These are phyloP conservation scores for Calcarisporium arbuscula DNA, from an alignment of 2,329 filamentous ascomycete genomes.

Conservation along the genomic window DNA sequence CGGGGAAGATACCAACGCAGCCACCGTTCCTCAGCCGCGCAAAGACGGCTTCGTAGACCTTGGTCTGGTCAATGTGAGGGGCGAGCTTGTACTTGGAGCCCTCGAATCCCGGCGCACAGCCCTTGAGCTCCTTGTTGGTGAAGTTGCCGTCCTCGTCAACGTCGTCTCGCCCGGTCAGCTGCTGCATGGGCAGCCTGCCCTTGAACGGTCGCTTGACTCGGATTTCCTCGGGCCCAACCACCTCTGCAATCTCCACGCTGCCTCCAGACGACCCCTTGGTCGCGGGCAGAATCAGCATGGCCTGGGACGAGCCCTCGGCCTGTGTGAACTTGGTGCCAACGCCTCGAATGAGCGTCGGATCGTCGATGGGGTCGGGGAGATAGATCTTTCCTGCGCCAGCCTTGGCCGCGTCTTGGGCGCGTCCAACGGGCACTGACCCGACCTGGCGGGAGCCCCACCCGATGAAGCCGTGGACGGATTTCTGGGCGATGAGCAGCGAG, in stretches of 20 bases:
- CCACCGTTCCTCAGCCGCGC: conserved; percentile 73
- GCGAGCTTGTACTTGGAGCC: conserved; percentile 83
- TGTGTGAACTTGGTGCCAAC: conserved; percentile 77
- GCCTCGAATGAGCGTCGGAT: conserved; percentile 74
- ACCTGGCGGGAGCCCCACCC: conserved; percentile 79
- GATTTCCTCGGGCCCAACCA: conserved; percentile 73
- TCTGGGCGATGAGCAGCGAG: conserved; percentile 88
- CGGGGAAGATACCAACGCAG: conserved; percentile 93
- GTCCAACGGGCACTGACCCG: conserved; percentile 86
- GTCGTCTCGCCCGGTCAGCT: conserved; percentile 76
- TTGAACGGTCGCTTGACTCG: conserved; percentile 84
- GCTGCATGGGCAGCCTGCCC: conserved; percentile 64
- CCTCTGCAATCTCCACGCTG: conserved; percentile 77
- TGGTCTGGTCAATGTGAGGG: conserved; percentile 87
- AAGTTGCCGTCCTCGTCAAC: conserved; percentile 61
- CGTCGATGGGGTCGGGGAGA: conserved; percentile 77
- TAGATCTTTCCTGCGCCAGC: conserved; percentile 75
- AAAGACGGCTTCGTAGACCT: conserved; percentile 92
- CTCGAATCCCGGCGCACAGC: conserved; percentile 55
- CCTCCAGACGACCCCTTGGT: conserved; percentile 70
- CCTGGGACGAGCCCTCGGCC: conserved; percentile 64
- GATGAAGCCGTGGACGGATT: conserved; percentile 91
- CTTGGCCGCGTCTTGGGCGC: conserved; percentile 84
- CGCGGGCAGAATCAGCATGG: conserved; percentile 80
- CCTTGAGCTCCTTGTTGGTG: conserved; percentile 46